Evolutionary conservation across 768 basidiomycete genomes (phyloP), one percentile per base, ranked within the genome.

Genomic region (Boletus huronensis): DNA sequence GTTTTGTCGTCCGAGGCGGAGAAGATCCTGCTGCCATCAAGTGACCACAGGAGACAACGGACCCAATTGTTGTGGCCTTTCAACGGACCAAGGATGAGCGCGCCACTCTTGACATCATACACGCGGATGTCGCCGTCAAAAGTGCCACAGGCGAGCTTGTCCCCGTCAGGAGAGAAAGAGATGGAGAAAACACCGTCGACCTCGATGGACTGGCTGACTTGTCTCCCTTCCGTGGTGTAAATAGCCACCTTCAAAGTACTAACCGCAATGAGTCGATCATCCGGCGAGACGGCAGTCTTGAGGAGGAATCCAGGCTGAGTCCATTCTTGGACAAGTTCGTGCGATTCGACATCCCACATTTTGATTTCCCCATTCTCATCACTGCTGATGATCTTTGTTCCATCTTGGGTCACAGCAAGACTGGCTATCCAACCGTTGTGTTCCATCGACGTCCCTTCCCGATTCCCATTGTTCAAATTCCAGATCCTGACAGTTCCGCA

Each of bases 11-110:
- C 0, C 0, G 48, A 50, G 2, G 5, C 14, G 28, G 59, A 54
- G 44, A 53, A 61, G 13, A 64, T 19, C 4, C 6, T 50, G 31
- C 23, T 51, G 6, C 62, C 62, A 31, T 61, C 59, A 4, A 0
- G 46, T 16, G 63, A 57, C 62, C 63, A 64, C 3, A 45, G 17
- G 3, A 62, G 17, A 38, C 23, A 21, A 6, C 0, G 3, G 19
- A 46, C 38, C 6, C 1, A 2, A 2, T 10, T 3, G 1, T 8
- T 13, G 26, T 46, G 53, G 29, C 42, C 42, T 9, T 21, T n/a
- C 5, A 40, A 19, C 4, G 48, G 45, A 10, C 25, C 40, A 11
- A 52, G 38, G 51, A 40, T 11, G 21, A 25, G 38, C 6, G 3
- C 6, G 1, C 41, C 41, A 23, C 7, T 54, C 9, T 36, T 6